phyloP scores from a whole-genome alignment of 2,329 filamentous ascomycete species.

The Ophiostoma pallidulum region DNA sequence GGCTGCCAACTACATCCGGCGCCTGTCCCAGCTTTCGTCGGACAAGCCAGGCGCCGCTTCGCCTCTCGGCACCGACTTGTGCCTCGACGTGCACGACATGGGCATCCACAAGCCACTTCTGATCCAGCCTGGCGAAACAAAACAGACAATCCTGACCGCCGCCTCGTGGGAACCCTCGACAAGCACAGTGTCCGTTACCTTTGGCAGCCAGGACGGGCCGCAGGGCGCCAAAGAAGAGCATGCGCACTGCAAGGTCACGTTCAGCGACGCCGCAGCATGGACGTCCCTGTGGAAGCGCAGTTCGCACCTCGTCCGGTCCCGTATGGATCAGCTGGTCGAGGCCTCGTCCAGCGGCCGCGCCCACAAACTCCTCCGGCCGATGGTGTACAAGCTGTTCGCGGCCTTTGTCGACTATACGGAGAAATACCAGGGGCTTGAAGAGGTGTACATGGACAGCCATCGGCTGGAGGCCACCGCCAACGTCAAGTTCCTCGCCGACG shows the following conservation, averaged over 20 bases:
- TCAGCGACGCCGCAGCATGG: background rate
- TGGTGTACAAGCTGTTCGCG: constrained; percentile 1
- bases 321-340: background rate
- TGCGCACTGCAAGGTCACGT: background rate
- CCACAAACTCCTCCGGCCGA: background rate
- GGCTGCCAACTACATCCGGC: background rate
- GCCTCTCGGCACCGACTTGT: background rate
- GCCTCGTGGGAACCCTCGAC: background rate
- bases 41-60: background rate
- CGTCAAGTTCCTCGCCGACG: background rate
- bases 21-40: background rate
- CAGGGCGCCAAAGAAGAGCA: background rate
- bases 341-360: background rate
- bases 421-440: constrained; percentile 1
- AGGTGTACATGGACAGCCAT: constrained; percentile 3
- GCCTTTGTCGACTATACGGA: background rate
- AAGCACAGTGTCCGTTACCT: constrained; percentile 5
- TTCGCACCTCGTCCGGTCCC: background rate
- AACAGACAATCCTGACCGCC: background rate
- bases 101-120: background rate
- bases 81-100: background rate
- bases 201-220: constrained; percentile 3
- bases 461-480: constrained; percentile 1
- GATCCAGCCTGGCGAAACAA: background rate
- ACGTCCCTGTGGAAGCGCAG: background rate